Base-by-base conservation (phyloP, 2,329 filamentous ascomycete species). In the Calonectria fujianensis region DNA sequence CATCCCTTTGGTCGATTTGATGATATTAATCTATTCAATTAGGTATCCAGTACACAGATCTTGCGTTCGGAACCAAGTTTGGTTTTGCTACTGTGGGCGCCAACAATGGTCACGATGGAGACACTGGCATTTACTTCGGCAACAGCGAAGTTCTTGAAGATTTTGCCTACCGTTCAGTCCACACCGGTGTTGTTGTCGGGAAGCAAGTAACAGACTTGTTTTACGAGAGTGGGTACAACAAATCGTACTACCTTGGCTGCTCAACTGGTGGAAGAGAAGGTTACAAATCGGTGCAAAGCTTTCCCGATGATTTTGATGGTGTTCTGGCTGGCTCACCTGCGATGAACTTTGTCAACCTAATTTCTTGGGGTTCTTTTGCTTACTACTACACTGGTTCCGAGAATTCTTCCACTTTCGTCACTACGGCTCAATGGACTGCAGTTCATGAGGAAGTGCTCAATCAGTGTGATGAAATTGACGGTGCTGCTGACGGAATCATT, bases 261-360 rank as follows among this genome's bases (percentile, higher is more conserved):
- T 92, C 90, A 0, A 89, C 90, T 0, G 91, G 92, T 10, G 91
- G 91, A 1, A 85, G 91, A 0, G 89, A 93, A 83, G 91, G 90
- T 3, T 83, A 91, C 48, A 89, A 89, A 69, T 87, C 87, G 13
- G 87, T 89, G 0, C 87, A 92, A 76, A 78, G 83, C 18, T 91
- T 87, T 74, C 90, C 91, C 0, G 84, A 88, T 0, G 90, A 92
- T 74, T 92, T 91, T 69, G 90, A 92, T 68, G 88, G 88, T 18
- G 84, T 85, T 1, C 81, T 87, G 1, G 84, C 85, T 6, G 88
- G 87, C 10, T 86, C 86, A 0, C 88, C 89, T 4, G 88, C 88
- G 0, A 86, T 88, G 54, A 86, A 88, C 74, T 78, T 89, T 0
- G 81, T 86, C 1, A 85, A 88, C 70, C 87, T 89, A 32, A 68